These are phyloP conservation scores for Scheffersomyces cryptocercus DNA, from an alignment of 1,139 yeast species.

Conservation along the genomic window DNA sequence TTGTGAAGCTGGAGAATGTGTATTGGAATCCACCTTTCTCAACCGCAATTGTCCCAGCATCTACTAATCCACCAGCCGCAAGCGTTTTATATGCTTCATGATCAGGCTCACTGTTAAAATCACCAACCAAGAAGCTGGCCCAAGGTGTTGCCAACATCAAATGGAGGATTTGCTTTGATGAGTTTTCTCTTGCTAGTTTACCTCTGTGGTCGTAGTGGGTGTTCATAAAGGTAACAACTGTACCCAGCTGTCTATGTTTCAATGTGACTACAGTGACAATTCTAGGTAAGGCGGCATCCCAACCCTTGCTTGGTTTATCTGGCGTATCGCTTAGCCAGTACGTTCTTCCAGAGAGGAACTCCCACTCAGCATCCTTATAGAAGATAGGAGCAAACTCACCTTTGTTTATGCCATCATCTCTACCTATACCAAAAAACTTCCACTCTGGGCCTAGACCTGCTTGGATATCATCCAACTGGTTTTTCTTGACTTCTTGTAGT, in stretches of 20 bases:
- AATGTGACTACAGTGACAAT: constrained; percentile 13
- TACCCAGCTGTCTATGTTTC: constrained; percentile 12
- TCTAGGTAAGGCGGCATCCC: constrained; percentile 16
- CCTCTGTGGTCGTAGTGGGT: constrained; percentile 49
- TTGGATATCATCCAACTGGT: constrained; percentile 50
- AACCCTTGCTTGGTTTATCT: constrained; percentile 33
- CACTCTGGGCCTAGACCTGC: constrained; percentile 31
- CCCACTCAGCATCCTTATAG: constrained; percentile 32
- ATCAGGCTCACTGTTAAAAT: constrained; percentile 36
- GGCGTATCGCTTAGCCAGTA: constrained; percentile 48
- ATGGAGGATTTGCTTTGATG: constrained; percentile 32
- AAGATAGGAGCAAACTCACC: constrained; percentile 49
- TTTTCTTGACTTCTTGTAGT: constrained; percentile 53
- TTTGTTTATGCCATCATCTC: constrained; percentile 39
- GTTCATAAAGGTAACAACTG: constrained; percentile 35
- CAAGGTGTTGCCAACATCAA: constrained; percentile 28
- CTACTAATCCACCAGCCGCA: constrained; percentile 21
- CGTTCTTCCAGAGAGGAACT: constrained; percentile 27
- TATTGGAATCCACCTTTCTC: constrained; percentile 20
- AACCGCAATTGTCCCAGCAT: constrained; percentile 23
- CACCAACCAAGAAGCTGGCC: constrained; percentile 38
- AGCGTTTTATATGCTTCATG: constrained; percentile 35
- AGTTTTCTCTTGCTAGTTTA: constrained; percentile 34
- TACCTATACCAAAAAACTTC: constrained; percentile 44
- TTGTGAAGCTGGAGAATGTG: constrained; percentile 44